A percentile compares a stretch with the other conserved stretches of the same genome.
Evolutionary conservation across 2,329 filamentous ascomycete species (phyloP).

Genomic region (Talaromyces amestolkiae): DNA sequence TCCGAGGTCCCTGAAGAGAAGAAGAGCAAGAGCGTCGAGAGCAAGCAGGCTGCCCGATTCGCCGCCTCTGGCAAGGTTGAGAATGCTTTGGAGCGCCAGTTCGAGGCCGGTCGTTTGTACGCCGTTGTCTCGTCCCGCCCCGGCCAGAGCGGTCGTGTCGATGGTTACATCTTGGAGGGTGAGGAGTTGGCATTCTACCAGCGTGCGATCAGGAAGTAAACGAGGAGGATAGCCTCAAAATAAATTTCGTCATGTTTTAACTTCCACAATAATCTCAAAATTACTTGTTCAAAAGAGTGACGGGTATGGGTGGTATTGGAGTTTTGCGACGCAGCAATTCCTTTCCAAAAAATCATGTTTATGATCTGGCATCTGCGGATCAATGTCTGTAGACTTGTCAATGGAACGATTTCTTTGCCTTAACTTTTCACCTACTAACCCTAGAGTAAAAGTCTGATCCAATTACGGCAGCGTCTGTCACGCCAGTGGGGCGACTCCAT

Average conservation of each 20-base stretch:
- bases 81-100: slow-evolving; percentile 89
- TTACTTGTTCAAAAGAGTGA: slow-evolving; percentile 1
- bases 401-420: slow-evolving; percentile 19
- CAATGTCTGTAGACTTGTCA: slow-evolving; percentile 20
- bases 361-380: slow-evolving; percentile 21
- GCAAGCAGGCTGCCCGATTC: slow-evolving; percentile 90
- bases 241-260: slow-evolving; percentile 23
- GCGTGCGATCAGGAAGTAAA: slow-evolving; percentile 98
- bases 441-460: background rate
- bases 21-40: slow-evolving; percentile 94
- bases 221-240: slow-evolving; percentile 17
- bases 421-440: background rate
- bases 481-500: background rate
- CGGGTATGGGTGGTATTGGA: slow-evolving; percentile 20
- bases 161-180: slow-evolving; percentile 98
- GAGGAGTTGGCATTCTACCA: slow-evolving; percentile 99
- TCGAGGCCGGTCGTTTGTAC: slow-evolving; percentile 97
- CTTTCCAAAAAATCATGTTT: slow-evolving; percentile 21
- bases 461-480: background rate
- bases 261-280: slow-evolving; percentile 10
- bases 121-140: slow-evolving; percentile 90
- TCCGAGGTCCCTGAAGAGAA: slow-evolving; percentile 62
- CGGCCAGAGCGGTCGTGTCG: slow-evolving; percentile 92
- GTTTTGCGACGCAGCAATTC: slow-evolving; percentile 20
- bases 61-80: slow-evolving; percentile 90